Evolutionary conservation across 805 yeast genomes (phyloP).

Genomic region (Lipomyces lipofer): DNA sequence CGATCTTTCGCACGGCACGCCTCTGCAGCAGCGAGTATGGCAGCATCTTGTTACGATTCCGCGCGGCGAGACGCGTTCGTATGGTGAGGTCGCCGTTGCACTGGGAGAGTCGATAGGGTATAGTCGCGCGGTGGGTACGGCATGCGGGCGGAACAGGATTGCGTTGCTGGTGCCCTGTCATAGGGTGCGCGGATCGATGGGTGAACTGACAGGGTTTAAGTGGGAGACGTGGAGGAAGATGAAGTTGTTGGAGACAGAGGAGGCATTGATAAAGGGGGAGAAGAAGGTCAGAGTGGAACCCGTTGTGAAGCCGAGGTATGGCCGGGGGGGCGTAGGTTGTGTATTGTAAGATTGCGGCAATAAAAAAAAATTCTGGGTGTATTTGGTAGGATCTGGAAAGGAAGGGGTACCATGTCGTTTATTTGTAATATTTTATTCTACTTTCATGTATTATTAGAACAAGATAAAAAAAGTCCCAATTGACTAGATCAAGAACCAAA

Average conservation of each 20-base stretch:
- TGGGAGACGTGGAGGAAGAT: constrained; percentile 3
- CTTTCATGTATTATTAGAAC: no score
- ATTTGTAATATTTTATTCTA: no score
- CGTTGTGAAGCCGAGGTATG: no score
- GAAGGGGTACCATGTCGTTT: no score
- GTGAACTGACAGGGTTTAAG: background rate
- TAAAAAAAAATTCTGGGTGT: no score
- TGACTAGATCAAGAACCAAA: no score
- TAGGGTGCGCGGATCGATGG: background rate
- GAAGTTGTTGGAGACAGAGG: background rate
- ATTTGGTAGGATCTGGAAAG: no score
- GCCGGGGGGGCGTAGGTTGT: no score
- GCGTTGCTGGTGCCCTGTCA: constrained; percentile 12
- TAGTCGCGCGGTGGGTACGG: constrained; percentile 6
- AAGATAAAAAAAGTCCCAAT: no score
- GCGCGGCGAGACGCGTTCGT: background rate
- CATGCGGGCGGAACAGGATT: constrained; percentile 7
- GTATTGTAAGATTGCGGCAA: no score
- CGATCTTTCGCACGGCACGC: background rate
- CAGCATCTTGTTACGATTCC: background rate
- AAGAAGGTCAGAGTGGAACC: background rate
- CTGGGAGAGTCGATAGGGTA: background rate
- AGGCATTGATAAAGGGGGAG: background rate
- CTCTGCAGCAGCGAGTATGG: constrained; percentile 5
- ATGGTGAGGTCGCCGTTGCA: background rate